Base-by-base conservation (phyloP, 305 asterid genomes). In the Fraxinus angustifolia region DNA sequence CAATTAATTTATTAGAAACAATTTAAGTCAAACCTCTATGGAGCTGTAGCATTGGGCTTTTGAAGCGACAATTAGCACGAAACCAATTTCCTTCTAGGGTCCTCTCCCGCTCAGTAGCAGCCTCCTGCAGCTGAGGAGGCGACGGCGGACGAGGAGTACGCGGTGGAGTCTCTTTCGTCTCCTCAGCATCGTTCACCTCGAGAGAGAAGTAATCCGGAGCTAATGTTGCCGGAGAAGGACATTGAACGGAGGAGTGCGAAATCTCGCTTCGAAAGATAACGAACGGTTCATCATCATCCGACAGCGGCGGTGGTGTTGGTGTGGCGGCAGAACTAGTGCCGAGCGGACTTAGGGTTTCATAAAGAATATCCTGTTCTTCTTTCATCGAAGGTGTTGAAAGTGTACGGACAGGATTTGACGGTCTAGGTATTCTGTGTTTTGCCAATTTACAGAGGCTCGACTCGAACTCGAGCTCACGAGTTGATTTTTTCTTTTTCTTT, bases 31-130 rank as follows among this genome's bases (percentile, higher is more conserved):
- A 60, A 95, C 99, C 99, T 88, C 91, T 91, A 82, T 95, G 99
- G 76, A 95, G 96, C 82, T 92, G 92, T 42, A 95, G 91, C 98
- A 93, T 92, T 30, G 97, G 94, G 82, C 98, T 95, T 80, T 82
- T 91, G 85, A 90, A 89, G 81, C 93, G 89, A 70, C 88, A 90
- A 83, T 88, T 89, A 73, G 91, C 85, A 19, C 88, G 87, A 88
- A 93, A 93, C 99, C 99, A 95, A 85, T 78, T 91, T 72, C 97
- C 97, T 78, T 95, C 99, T 19, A 92, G 87, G 35, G 85, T 88
- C 86, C 90, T 87, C 82, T 80, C 85, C 33, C 82, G 81, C 71
- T 85, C 88, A 38, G 89, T 84, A 73, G 87, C 72, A 78, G 84
- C 36, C 30, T 83, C 80, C 50, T 42, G 36, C 48, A 71, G 50